phyloP scores from a whole-genome alignment of 306 rosid species.

The Parietaria judaica region DNA sequence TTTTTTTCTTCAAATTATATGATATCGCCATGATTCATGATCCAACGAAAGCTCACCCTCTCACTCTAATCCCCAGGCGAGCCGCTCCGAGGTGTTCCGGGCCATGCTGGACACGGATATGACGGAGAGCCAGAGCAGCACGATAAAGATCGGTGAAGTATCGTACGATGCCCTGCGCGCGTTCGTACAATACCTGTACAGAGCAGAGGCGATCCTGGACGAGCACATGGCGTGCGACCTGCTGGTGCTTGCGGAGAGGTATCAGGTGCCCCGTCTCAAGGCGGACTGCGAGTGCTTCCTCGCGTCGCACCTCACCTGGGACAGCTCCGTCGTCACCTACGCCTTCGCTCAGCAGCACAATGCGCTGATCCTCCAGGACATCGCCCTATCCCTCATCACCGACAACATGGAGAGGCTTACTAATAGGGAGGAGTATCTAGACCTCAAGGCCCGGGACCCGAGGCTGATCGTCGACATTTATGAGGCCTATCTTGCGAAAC shows the following conservation, averaged over 20 bases:
- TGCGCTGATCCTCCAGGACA: conserved; percentile 47
- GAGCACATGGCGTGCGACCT: conserved; percentile 67
- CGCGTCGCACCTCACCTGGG: conserved; percentile 55
- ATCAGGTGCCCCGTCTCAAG: conserved; percentile 76
- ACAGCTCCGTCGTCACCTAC: conserved; percentile 46
- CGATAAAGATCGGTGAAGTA: conserved; percentile 64
- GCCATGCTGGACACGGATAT: conserved; percentile 86
- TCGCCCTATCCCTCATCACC: conserved; percentile 45
- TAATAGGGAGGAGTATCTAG: conserved; percentile 48
- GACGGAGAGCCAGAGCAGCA: conserved; percentile 78
- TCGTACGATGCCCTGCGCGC: conserved; percentile 59
- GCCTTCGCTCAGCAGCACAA: conserved; percentile 70
- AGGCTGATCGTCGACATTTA: conserved; percentile 67
- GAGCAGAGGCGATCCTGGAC: conserved; percentile 63
- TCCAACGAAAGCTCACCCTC: not conserved
- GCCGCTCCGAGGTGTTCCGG: conserved; percentile 76
- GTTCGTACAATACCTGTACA: conserved; percentile 68
- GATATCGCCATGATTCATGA: too few species aligned
- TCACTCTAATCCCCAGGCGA: conserved; percentile 28
- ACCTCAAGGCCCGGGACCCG: conserved; percentile 60
- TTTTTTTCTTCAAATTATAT: too few species aligned
- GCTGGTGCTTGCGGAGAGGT: conserved; percentile 63
- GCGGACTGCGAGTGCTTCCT: conserved; percentile 56
- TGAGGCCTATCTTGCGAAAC: conserved; percentile 62
- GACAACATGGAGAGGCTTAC: conserved; percentile 62